These are phyloP conservation scores for Didymella exigua DNA, from an alignment of 2,329 filamentous ascomycete species.

Conservation along the genomic window DNA sequence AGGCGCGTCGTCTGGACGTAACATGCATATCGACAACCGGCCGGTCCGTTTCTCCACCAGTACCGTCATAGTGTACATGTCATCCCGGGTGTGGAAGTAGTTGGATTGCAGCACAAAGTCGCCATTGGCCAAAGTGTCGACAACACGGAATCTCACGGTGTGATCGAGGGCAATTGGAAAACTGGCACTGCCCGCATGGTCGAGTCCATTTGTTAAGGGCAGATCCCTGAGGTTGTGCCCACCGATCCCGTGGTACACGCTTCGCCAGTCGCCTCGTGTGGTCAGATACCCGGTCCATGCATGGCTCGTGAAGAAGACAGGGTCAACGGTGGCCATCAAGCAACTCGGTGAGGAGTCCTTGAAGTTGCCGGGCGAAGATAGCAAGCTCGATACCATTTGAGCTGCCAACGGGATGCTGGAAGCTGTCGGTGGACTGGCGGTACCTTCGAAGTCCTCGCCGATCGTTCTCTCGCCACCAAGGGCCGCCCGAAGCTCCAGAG, in stretches of 20 bases:
- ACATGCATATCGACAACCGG: constrained; percentile 9
- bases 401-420: constrained; percentile 9
- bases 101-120: constrained; percentile 19
- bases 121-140: not conserved
- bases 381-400: not conserved
- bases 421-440: constrained; percentile 6
- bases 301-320: constrained; percentile 7
- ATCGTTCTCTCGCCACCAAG: constrained; percentile 14
- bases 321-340: not conserved
- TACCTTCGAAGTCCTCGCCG: constrained; percentile 16
- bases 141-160: constrained; percentile 6
- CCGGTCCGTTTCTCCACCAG: constrained; percentile 13
- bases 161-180: not conserved
- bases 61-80: constrained; percentile 9
- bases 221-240: constrained; percentile 10
- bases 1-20: not conserved
- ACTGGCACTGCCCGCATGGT: not conserved
- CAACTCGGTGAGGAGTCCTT: not conserved
- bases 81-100: constrained; percentile 12
- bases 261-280: constrained; percentile 18
- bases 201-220: not conserved
- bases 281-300: constrained; percentile 18
- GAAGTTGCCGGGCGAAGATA: not conserved
- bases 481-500: constrained; percentile 10
- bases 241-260: constrained; percentile 17